Conservation (phyloP, 345 rosid genomes). For the Murraya koenigii region DNA sequence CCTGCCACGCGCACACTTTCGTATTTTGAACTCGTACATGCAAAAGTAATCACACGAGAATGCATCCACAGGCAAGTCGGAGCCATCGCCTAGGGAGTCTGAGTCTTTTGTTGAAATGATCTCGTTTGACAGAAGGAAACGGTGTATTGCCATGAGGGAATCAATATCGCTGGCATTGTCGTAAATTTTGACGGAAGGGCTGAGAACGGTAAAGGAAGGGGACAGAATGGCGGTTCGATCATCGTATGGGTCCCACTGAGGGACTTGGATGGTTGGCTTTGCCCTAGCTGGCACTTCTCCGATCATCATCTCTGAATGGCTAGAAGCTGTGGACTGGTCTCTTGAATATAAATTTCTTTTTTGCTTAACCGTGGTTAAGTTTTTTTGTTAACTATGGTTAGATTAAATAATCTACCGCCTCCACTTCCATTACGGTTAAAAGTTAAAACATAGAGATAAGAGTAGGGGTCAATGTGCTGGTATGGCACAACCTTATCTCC, state of each 20-base stretch:
- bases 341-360: constrained; percentile 40
- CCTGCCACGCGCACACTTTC: constrained; percentile 52
- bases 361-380: constrained; percentile 37
- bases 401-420: constrained; percentile 25
- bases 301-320: constrained; percentile 50
- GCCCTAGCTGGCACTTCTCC: constrained; percentile 36
- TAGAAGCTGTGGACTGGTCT: not conserved
- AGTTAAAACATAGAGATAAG: constrained; percentile 23
- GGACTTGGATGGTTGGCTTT: constrained; percentile 56
- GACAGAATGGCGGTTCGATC: constrained; percentile 36
- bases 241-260: constrained; percentile 46
- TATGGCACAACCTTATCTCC: not conserved
- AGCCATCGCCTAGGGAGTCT: constrained; percentile 38
- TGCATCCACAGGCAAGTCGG: constrained; percentile 42
- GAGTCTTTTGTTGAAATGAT: constrained; percentile 29
- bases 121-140: constrained; percentile 70
- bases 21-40: constrained; percentile 64
- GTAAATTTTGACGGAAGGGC: constrained; percentile 22
- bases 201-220: constrained; percentile 26
- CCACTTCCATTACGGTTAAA: constrained; percentile 32
- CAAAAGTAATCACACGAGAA: constrained; percentile 63
- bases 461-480: not conserved
- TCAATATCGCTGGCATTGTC: constrained; percentile 36
- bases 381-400: constrained; percentile 30
- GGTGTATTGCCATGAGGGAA: constrained; percentile 50